These are phyloP conservation scores for Chlorella variabilis DNA, from an alignment of 163 green algal genomes.

Conservation along the genomic window DNA sequence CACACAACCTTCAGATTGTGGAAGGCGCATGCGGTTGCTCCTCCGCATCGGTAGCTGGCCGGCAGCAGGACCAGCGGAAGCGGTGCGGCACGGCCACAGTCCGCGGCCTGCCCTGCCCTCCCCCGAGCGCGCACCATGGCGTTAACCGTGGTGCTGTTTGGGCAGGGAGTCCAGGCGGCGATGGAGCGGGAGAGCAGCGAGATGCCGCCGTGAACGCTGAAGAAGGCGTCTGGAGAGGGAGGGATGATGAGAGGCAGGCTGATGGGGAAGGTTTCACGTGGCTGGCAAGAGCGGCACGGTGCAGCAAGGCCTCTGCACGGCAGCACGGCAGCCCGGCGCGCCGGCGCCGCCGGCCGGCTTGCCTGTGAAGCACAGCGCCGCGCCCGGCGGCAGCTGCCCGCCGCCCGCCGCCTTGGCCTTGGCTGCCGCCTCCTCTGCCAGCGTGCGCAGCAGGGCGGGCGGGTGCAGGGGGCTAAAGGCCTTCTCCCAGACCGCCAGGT, in stretches of 20 bases:
- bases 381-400: background rate
- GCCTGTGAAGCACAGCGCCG: conserved; percentile 11
- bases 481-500: background rate
- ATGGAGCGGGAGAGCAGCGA: conserved; percentile 18
- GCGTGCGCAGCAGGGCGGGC: background rate
- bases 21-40: too few relatives aligned
- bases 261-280: too few relatives aligned
- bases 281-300: too few relatives aligned
- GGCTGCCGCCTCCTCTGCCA: background rate
- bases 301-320: too few relatives aligned
- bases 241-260: too few relatives aligned
- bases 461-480: background rate
- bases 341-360: too few relatives aligned
- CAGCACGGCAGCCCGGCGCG: background rate
- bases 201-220: conserved; percentile 21
- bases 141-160: conserved; percentile 10
- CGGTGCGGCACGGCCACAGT: too few relatives aligned
- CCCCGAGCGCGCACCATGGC: too few relatives aligned
- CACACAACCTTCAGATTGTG: too few relatives aligned
- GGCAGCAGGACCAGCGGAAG: too few relatives aligned
- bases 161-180: background rate
- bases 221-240: background rate
- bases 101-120: too few relatives aligned
- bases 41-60: too few relatives aligned
- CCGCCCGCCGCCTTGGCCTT: background rate